These are phyloP conservation scores for Claviceps quebecensis DNA, from an alignment of 2,329 filamentous ascomycete genomes.

Conservation along the genomic window DNA sequence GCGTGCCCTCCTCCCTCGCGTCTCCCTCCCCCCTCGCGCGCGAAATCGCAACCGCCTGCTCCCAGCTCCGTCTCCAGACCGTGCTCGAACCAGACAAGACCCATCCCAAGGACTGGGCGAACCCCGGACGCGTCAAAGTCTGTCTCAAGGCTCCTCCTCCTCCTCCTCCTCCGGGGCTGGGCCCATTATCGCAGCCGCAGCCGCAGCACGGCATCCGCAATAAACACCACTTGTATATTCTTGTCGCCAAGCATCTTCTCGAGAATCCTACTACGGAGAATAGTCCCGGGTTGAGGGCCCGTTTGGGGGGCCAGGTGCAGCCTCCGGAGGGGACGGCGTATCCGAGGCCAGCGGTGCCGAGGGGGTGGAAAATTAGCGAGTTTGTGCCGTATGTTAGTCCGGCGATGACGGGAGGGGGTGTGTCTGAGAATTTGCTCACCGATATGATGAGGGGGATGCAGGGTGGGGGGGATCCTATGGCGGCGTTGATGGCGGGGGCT, in stretches of 20 bases:
- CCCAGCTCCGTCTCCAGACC: constrained; percentile 52
- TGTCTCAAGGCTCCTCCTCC: constrained; percentile 38
- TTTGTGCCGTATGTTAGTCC: constrained; percentile 79
- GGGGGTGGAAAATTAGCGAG: constrained; percentile 80
- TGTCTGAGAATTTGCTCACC: constrained; percentile 87
- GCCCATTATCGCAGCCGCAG: background rate
- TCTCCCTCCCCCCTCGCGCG: constrained; percentile 76
- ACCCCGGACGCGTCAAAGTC: constrained; percentile 80
- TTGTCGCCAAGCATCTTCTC: constrained; percentile 64
- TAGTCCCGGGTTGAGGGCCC: constrained; percentile 52
- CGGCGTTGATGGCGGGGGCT: constrained; percentile 25
- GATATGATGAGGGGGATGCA: constrained; percentile 95
- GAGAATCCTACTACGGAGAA: constrained; percentile 64
- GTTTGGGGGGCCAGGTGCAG: constrained; percentile 56
- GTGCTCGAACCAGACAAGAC: constrained; percentile 84
- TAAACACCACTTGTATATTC: constrained; percentile 77
- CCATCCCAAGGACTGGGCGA: constrained; percentile 95
- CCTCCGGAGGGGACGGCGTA: constrained; percentile 51
- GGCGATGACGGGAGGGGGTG: constrained; percentile 81
- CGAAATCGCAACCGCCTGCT: constrained; percentile 79
- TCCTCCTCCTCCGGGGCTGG: background rate
- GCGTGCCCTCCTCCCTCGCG: constrained; percentile 58
- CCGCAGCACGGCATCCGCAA: constrained; percentile 36
- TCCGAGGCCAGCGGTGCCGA: constrained; percentile 59
- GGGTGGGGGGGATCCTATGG: constrained; percentile 31